Evolutionary conservation across 495 filamentous ascomycete genomes (phyloP).

Genomic region (Xylaria flabelliformis): DNA sequence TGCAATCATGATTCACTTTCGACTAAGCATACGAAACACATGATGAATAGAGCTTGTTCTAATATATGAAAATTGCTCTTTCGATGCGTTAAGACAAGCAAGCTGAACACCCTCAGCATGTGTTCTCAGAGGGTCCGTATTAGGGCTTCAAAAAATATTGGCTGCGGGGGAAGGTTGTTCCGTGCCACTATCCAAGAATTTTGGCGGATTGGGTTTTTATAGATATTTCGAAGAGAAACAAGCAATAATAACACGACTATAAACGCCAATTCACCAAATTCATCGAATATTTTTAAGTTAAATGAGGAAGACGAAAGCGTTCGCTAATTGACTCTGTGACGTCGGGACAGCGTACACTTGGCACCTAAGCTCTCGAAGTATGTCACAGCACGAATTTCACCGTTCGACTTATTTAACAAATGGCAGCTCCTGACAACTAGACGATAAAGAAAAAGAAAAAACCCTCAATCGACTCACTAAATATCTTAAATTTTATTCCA

Average conservation of each 20-base stretch:
- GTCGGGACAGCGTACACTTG: too few relatives aligned
- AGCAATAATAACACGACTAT: neutral
- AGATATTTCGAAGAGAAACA: neutral
- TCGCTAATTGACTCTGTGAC: neutral
- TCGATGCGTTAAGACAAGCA: neutral
- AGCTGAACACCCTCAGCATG: neutral
- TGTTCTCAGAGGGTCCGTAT: neutral
- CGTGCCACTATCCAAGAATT: conserved; percentile 10
- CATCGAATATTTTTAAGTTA: neutral
- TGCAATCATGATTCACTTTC: neutral
- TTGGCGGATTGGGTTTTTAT: neutral
- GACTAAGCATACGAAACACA: too few relatives aligned
- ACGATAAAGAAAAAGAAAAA: neutral
- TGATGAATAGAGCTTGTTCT: neutral
- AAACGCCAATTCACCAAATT: neutral
- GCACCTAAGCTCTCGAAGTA: neutral
- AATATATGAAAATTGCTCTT: neutral
- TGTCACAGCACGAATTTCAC: neutral
- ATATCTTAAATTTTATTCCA: neutral
- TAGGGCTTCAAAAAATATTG: conserved; percentile 8
- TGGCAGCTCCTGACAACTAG: neutral
- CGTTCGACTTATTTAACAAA: neutral
- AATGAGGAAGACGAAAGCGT: neutral
- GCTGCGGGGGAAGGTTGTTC: conserved; percentile 20
- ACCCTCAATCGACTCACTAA: neutral